Evolutionary conservation across 1,284 basidiomycete genomes (phyloP).

Genomic region (Sanghuangporus weigelae): DNA sequence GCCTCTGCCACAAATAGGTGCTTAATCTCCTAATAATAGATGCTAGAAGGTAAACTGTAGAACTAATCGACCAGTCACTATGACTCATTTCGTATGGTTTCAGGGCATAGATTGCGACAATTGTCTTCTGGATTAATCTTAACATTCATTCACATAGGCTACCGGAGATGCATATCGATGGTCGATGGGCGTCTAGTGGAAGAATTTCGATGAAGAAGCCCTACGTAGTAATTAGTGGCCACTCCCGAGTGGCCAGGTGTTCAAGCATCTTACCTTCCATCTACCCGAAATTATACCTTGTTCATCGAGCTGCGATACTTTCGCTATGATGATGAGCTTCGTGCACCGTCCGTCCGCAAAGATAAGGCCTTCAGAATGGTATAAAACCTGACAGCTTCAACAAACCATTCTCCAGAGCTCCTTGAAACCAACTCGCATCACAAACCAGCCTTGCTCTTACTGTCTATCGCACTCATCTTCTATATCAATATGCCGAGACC

Average conservation of each 20-base stretch:
- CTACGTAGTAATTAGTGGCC: background rate
- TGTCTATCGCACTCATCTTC: background rate
- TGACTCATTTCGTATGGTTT: too few relatives aligned
- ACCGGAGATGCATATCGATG: background rate
- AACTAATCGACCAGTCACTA: too few relatives aligned
- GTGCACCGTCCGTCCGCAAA: background rate
- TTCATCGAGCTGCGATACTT: background rate
- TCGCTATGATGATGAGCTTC: background rate
- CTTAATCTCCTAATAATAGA: background rate
- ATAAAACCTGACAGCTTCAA: background rate
- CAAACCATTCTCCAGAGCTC: background rate
- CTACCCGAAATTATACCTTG: conserved; percentile 4
- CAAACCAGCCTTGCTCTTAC: background rate
- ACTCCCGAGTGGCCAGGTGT: background rate
- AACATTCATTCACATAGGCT: too few relatives aligned
- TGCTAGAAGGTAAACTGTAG: too few relatives aligned
- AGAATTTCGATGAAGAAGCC: background rate
- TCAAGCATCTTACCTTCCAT: background rate
- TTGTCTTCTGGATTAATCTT: too few relatives aligned
- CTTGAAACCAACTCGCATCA: background rate
- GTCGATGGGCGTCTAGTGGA: background rate
- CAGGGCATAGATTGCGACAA: too few relatives aligned
- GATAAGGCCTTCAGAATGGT: background rate
- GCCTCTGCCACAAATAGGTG: background rate
- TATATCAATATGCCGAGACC: conserved; percentile 5